phyloP scores from a whole-genome alignment of 2,329 filamentous ascomycete genomes.

The Xylariaceae sp. region DNA sequence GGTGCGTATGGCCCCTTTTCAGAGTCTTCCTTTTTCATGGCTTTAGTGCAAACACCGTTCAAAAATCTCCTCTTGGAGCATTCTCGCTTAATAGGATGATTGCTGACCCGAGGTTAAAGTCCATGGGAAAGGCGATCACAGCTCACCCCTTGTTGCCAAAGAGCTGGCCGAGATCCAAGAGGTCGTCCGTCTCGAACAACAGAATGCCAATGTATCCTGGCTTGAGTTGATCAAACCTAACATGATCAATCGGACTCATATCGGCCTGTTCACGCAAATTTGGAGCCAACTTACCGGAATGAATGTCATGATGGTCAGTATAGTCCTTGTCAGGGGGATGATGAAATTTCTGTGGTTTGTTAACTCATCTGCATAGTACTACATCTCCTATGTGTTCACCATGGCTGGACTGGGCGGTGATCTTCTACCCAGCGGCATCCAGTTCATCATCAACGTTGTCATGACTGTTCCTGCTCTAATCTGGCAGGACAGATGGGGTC shows the following conservation, averaged over 20 bases:
- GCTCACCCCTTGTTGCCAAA: slow-evolving; percentile 58
- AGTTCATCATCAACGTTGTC: slow-evolving; percentile 73
- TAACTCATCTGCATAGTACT: slow-evolving; percentile 41
- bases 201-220: slow-evolving; percentile 64
- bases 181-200: slow-evolving; percentile 66
- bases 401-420: slow-evolving; percentile 63
- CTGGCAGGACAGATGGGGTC: slow-evolving; percentile 71
- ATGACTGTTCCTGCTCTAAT: slow-evolving; percentile 74
- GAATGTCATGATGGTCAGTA: slow-evolving; percentile 59
- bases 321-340: not conserved
- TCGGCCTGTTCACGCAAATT: slow-evolving; percentile 68
- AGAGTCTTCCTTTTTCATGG: too few relatives aligned
- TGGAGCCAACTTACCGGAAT: slow-evolving; percentile 73
- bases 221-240: slow-evolving; percentile 65
- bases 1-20: not conserved
- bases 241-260: slow-evolving; percentile 69
- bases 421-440: slow-evolving; percentile 62
- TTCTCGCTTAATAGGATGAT: not conserved
- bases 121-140: slow-evolving; percentile 59
- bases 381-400: slow-evolving; percentile 63
- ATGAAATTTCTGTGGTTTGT: not conserved
- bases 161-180: slow-evolving; percentile 70
- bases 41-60: too few relatives aligned
- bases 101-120: slow-evolving; percentile 31
- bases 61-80: not conserved